A percentile compares a stretch with the other conserved stretches of the same genome.
These are phyloP conservation scores for Conoideocrella luteorostrata DNA, from an alignment of 2,329 filamentous ascomycete genomes.

Conservation along the genomic window DNA sequence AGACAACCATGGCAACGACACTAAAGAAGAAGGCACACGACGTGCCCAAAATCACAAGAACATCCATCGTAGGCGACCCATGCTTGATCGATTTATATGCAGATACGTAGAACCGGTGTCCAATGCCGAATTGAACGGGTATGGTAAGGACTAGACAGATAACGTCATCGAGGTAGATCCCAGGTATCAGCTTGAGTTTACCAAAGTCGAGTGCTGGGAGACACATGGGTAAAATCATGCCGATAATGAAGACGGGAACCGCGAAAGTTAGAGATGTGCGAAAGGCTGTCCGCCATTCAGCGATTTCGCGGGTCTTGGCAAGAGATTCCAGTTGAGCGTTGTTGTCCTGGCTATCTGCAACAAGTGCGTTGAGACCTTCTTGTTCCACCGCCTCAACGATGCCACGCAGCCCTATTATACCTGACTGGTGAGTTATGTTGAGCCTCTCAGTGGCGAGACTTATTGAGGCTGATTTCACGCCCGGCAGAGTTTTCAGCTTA, in stretches of 20 bases:
- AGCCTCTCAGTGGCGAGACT: slow-evolving; percentile 69
- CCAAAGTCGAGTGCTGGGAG: slow-evolving; percentile 73
- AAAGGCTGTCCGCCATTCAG: slow-evolving; percentile 84
- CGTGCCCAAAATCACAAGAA: slow-evolving; percentile 87
- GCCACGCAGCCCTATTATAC: slow-evolving; percentile 68
- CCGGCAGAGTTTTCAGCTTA: slow-evolving; percentile 56
- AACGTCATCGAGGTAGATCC: slow-evolving; percentile 83
- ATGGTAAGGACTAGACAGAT: slow-evolving; percentile 79
- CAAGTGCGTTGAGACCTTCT: slow-evolving; percentile 79
- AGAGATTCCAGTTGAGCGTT: slow-evolving; percentile 94
- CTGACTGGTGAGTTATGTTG: slow-evolving; percentile 65
- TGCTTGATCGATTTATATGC: slow-evolving; percentile 93
- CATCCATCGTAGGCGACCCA: slow-evolving; percentile 92
- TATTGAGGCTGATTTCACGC: slow-evolving; percentile 68
- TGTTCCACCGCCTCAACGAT: slow-evolving; percentile 78
- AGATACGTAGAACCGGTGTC: slow-evolving; percentile 85
- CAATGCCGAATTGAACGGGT: slow-evolving; percentile 93
- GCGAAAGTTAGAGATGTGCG: slow-evolving; percentile 72
- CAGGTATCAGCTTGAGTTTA: slow-evolving; percentile 56
- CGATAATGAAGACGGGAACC: slow-evolving; percentile 82
- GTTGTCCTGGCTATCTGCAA: slow-evolving; percentile 90
- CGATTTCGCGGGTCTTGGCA: slow-evolving; percentile 92
- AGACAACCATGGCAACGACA: slow-evolving; percentile 77
- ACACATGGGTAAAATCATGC: slow-evolving; percentile 91
- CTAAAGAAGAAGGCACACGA: slow-evolving; percentile 97